Evolutionary conservation across 495 filamentous ascomycete species (phyloP).

Genomic region (Paragyromitra xinjiangensis): DNA sequence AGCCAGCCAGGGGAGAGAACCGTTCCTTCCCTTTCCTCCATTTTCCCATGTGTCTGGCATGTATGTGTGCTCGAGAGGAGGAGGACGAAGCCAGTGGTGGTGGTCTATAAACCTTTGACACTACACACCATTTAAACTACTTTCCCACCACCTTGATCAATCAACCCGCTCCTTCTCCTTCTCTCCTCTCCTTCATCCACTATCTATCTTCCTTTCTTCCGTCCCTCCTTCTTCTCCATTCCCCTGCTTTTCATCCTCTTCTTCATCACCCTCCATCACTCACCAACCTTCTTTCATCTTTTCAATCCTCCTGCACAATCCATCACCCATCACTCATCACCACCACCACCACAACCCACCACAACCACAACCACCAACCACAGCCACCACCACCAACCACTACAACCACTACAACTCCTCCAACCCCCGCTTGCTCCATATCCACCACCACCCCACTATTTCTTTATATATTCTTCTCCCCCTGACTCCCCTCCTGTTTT

Average conservation of each 20-base stretch:
- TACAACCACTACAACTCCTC: conserved; percentile 35
- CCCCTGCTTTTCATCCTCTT: background rate
- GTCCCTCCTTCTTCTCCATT: background rate
- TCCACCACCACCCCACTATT: conserved; percentile 20
- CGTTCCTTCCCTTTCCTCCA: background rate
- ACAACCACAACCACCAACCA: conserved; percentile 28
- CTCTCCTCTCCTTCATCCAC: background rate
- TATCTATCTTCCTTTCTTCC: conserved; percentile 6
- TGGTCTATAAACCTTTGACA: conserved; percentile 27
- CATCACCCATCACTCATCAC: conserved; percentile 26
- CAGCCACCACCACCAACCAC: conserved; percentile 40
- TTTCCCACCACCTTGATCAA: conserved; percentile 12
- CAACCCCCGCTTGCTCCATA: conserved; percentile 31
- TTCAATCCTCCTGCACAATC: conserved; percentile 6
- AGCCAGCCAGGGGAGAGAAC: background rate
- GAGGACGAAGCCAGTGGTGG: background rate
- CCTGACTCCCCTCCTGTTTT: background rate
- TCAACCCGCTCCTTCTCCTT: conserved; percentile 3
- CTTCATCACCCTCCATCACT: conserved; percentile 7
- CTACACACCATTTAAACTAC: conserved; percentile 28
- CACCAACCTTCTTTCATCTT: conserved; percentile 13
- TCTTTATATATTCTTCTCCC: conserved; percentile 23
- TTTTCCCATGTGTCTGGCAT: background rate
- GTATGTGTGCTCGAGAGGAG: conserved; percentile 5
- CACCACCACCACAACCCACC: conserved; percentile 55